Percentiles rank a stretch among this genome's conserved stretches.
phyloP scores from a whole-genome alignment of 2,329 filamentous ascomycete species.

The Lanzia echinophila region DNA sequence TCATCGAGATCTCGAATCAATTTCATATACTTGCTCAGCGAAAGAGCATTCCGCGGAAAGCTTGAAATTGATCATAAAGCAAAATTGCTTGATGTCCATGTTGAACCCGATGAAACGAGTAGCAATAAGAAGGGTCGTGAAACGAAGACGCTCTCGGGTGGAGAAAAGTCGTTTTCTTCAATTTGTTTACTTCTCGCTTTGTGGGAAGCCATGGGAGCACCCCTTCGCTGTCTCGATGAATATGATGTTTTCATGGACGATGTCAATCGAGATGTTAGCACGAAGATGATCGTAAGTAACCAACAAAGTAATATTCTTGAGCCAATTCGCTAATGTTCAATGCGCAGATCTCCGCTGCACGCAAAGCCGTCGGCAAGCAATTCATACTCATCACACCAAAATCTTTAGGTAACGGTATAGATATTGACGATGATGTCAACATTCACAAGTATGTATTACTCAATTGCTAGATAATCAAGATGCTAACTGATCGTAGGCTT shows the following conservation, averaged over 20 bases:
- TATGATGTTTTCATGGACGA: constrained; percentile 99
- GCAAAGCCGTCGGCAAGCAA: constrained; percentile 81
- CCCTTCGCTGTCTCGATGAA: constrained; percentile 89
- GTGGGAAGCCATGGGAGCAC: constrained; percentile 98
- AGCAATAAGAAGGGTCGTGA: constrained; percentile 65
- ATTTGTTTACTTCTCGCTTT: constrained; percentile 88
- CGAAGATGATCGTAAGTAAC: constrained; percentile 76
- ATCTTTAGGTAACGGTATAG: constrained; percentile 58
- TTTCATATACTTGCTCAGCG: constrained; percentile 82
- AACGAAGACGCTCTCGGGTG: constrained; percentile 88
- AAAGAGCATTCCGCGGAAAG: constrained; percentile 80
- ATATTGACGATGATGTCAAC: constrained; percentile 61
- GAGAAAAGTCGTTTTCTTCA: constrained; percentile 96
- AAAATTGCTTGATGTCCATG: constrained; percentile 71
- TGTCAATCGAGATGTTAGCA: constrained; percentile 88
- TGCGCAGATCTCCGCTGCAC: constrained; percentile 68
- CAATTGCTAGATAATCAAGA: background rate
- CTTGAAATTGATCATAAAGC: constrained; percentile 70
- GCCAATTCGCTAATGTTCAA: constrained; percentile 13
- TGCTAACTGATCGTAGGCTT: constrained; percentile 1
- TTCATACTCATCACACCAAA: constrained; percentile 97
- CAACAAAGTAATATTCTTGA: background rate
- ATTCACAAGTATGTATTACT: constrained; percentile 56
- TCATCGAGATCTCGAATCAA: constrained; percentile 78
- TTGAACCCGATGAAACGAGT: constrained; percentile 64